These are phyloP conservation scores for Ustulina deusta DNA, from an alignment of 2,329 filamentous ascomycete species.

Conservation along the genomic window DNA sequence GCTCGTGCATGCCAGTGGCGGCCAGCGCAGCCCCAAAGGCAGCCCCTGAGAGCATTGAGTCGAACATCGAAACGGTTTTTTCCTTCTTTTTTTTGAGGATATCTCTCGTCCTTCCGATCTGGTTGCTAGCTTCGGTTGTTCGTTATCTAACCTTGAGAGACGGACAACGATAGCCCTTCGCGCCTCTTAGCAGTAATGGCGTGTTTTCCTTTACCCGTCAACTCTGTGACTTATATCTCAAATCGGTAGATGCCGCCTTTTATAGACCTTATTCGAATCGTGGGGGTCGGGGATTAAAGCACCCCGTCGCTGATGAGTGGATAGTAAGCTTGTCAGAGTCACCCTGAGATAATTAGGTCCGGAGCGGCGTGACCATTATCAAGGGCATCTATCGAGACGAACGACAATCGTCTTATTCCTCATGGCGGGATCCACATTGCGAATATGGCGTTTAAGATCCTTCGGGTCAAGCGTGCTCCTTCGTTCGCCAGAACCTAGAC, in stretches of 20 bases:
- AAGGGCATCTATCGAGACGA: constrained; percentile 20
- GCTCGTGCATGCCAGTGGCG: constrained; percentile 70
- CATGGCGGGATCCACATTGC: constrained; percentile 32
- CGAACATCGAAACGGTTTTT: constrained; percentile 25
- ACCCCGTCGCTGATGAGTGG: constrained; percentile 6
- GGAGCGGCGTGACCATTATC: constrained; percentile 16
- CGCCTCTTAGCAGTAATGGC: neutral
- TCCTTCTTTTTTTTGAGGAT: no score
- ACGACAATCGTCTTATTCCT: constrained; percentile 11
- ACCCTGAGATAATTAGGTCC: constrained; percentile 5
- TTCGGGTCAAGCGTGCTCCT: constrained; percentile 21
- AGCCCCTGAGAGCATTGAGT: constrained; percentile 61
- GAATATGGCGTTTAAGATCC: constrained; percentile 11
- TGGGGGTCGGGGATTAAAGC: constrained; percentile 22
- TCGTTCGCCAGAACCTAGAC: neutral
- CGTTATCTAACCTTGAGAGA: neutral
- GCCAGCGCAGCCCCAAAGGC: constrained; percentile 72
- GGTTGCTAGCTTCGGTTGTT: neutral
- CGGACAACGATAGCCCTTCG: neutral
- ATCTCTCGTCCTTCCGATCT: neutral
- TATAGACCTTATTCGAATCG: neutral
- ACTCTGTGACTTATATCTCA: constrained; percentile 6
- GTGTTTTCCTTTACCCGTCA: neutral
- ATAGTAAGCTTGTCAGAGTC: constrained; percentile 10
- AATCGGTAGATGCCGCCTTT: neutral